Conservation (phyloP, 2,329 filamentous ascomycete genomes). For the Ascosphaera aggregata region DNA sequence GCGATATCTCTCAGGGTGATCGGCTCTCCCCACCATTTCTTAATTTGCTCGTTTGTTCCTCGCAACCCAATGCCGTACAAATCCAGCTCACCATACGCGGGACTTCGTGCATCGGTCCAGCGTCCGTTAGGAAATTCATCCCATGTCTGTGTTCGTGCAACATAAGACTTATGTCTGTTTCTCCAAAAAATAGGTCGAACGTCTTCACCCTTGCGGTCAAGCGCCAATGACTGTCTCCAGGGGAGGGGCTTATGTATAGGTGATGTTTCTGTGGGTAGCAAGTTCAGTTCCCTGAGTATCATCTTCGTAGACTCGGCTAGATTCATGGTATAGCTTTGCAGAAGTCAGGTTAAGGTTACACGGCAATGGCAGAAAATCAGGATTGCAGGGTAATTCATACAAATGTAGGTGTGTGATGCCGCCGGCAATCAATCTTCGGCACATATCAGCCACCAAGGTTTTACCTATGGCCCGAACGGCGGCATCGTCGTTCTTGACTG, state of each 20-base stretch:
- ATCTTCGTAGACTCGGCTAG: conserved; percentile 81
- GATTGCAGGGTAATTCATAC: conserved; percentile 16
- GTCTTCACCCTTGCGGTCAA: conserved; percentile 76
- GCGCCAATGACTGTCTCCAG: conserved; percentile 83
- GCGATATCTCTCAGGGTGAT: conserved; percentile 58
- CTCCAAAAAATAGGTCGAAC: conserved; percentile 98
- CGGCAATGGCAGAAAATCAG: not conserved
- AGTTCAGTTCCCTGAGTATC: conserved; percentile 71
- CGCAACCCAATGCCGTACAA: conserved; percentile 85
- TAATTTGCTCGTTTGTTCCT: conserved; percentile 87
- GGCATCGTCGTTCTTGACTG: conserved; percentile 89
- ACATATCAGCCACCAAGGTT: conserved; percentile 70
- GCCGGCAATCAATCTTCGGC: conserved; percentile 56
- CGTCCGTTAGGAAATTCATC: conserved; percentile 97
- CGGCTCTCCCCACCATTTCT: conserved; percentile 83
- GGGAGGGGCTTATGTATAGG: conserved; percentile 77
- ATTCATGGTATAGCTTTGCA: conserved; percentile 87
- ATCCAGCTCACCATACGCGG: conserved; percentile 87
- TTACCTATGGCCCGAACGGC: conserved; percentile 80
- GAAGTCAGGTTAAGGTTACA: no score
- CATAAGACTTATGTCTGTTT: conserved; percentile 87
- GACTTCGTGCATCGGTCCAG: conserved; percentile 93
- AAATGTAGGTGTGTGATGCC: conserved; percentile 86
- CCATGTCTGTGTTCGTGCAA: conserved; percentile 92
- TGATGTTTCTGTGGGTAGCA: conserved; percentile 53